A percentile compares a stretch with the other conserved stretches of the same genome.
Conservation (phyloP, 306 rosid genomes). For the Begonia peltatifolia region DNA sequence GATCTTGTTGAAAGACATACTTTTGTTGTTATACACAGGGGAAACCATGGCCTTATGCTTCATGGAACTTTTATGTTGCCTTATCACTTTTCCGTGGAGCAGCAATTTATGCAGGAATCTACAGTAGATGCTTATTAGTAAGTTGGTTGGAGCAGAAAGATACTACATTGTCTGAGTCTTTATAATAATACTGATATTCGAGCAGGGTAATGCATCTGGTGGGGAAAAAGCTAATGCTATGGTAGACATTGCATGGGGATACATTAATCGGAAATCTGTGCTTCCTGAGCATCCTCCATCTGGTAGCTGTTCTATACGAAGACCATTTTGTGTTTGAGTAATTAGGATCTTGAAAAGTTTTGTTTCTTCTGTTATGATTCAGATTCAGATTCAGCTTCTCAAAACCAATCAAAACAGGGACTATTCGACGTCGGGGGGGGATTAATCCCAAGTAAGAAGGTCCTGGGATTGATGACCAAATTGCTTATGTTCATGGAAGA, state of each 20-base stretch:
- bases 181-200: constrained; percentile 9
- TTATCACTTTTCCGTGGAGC: constrained; percentile 78
- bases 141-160: too few relatives aligned
- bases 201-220: constrained; percentile 90
- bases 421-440: constrained; percentile 35
- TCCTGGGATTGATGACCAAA: constrained; percentile 42
- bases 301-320: constrained; percentile 25
- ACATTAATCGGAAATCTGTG: constrained; percentile 38
- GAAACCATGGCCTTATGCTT: constrained; percentile 75
- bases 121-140: constrained; percentile 84
- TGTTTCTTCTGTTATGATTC: constrained; percentile 14
- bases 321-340: constrained; percentile 1
- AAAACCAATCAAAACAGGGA: constrained; percentile 16
- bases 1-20: too few relatives aligned
- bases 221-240: constrained; percentile 56
- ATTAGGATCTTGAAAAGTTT: not conserved
- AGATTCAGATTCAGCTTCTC: constrained; percentile 23
- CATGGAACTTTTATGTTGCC: constrained; percentile 85
- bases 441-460: constrained; percentile 50
- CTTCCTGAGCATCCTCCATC: constrained; percentile 79
- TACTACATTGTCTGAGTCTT: not conserved
- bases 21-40: constrained; percentile 36
- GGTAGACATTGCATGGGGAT: constrained; percentile 55
- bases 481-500: constrained; percentile 77
- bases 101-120: constrained; percentile 78